A percentile compares a stretch with the other conserved stretches of the same genome.
These are phyloP conservation scores for Globisporangium ultimum DNA, from an alignment of 352 stramenopile genomes.

Conservation along the genomic window DNA sequence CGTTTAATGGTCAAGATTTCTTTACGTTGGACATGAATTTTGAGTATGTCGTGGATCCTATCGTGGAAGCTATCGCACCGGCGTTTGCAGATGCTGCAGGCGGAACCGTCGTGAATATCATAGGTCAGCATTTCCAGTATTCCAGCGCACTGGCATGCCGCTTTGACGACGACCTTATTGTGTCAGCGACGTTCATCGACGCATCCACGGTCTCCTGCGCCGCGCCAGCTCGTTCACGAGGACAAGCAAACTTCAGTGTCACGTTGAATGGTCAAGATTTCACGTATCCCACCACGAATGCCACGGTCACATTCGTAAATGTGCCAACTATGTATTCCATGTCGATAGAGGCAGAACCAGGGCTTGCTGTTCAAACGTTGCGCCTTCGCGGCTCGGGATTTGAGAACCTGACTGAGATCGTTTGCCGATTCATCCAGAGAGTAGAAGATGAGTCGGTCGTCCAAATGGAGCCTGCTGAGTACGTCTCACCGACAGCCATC, in stretches of 20 bases:
- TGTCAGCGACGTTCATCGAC: conserved; percentile 59
- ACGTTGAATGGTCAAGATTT: conserved; percentile 76
- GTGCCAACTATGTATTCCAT: conserved; percentile 50
- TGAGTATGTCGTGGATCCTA: conserved; percentile 49
- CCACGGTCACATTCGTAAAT: conserved; percentile 42
- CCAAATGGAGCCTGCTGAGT: neutral
- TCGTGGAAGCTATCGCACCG: conserved; percentile 44
- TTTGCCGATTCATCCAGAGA: conserved; percentile 26
- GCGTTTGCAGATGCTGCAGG: conserved; percentile 37
- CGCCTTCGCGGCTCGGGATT: conserved; percentile 30
- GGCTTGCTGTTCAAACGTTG: conserved; percentile 30
- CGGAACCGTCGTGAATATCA: conserved; percentile 52
- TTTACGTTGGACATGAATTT: conserved; percentile 38
- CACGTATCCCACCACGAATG: conserved; percentile 6
- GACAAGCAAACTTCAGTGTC: conserved; percentile 35
- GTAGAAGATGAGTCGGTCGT: conserved; percentile 6
- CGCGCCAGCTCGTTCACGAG: conserved; percentile 31
- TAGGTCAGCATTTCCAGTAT: conserved; percentile 66
- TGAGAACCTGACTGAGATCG: conserved; percentile 15
- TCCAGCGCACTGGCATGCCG: conserved; percentile 41
- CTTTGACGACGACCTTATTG: conserved; percentile 36
- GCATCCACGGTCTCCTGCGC: conserved; percentile 51
- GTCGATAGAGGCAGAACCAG: conserved; percentile 24
- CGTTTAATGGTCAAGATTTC: conserved; percentile 80
- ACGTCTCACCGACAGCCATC: conserved; percentile 19